Base-by-base conservation (phyloP, 768 basidiomycete species). In the Lentinula aciculospora region DNA sequence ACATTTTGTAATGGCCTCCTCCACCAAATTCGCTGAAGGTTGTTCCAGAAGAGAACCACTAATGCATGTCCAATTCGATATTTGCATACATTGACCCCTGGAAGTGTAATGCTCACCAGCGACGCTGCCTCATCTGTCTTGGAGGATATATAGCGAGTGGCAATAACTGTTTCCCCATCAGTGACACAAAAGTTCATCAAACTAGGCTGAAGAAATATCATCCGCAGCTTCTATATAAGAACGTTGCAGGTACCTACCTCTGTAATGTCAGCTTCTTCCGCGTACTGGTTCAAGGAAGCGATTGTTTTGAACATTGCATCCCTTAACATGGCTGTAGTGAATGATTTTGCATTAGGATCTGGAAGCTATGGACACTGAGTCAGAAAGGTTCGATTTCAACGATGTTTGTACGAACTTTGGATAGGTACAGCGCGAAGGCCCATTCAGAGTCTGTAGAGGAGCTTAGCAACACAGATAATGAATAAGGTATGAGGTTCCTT, bases 131-230 rank as follows among this genome's bases (percentile, higher is more conserved):
- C 94, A 60, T 95, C 91, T 8, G 84, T 85, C 54, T 86, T 82
- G 0, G 94, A 96, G 0, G 93, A 94, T 51, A 99, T 92, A 70
- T 99, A 98, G 48, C 97, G 82, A 9, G 95, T 96, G 7, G 89
- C 96, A 23, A 99, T 82, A 4, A 99, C 92, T 58, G 89, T 92
- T 64, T 91, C 84, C 6, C 97, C 97, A 68, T 99, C 97, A 4
- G 94, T 95, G 29, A 98, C 88, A 64, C 93, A 95, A 68, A 96
- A 99, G 68, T 98, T 98, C 86, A 94, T 81, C 54, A 95, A 72
- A 65, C 89, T 91, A 13, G 94, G 95, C 84, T 93, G 62, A 8
- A 60, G 54, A 8, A 39, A 45, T 32, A 21, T 37, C 29, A 49
- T 36, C 6, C 42, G 23, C 32, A 29, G 51, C 47, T 44, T 6